Base-by-base conservation (phyloP, 2,329 filamentous ascomycete species). In the Magnaporthiopsis incrustans region DNA sequence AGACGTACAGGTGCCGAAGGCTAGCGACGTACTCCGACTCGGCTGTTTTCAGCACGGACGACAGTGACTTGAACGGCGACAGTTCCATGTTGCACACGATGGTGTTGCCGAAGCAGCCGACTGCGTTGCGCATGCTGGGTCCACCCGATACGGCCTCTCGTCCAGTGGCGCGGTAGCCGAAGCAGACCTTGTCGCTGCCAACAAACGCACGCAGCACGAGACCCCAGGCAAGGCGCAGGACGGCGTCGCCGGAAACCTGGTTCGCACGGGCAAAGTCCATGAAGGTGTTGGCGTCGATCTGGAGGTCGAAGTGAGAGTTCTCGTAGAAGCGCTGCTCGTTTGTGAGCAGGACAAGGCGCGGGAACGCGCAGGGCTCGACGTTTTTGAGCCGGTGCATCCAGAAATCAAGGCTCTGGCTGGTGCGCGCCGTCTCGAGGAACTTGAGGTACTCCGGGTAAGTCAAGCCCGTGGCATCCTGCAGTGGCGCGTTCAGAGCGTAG, bases 171-270 rank as follows among this genome's bases (percentile, higher is more conserved):
- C 79, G 77, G 64, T 77, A 82, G 0, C 85, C 85, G 66, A 88
- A 87, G 53, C 81, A 78, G 10, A 86, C 79, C 14, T 79, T 77
- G 27, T 81, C 76, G 22, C 77, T 77, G 1, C 82, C 82, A 3
- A 82, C 78, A 67, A 85, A 87, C 1, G 79, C 77, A 2, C 83
- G 80, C 0, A 87, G 74, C 0, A 86, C 76, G 26, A 88, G 74
- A 0, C 79, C 82, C 85, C 85, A 88, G 0, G 85, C 84, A n/a
- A 85, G 77, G 30, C 82, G 80, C 4, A 88, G 75, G 4, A 86
- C 74, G 0, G 82, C 79, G 0, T 81, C 77, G 0, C 81, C 72
- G 0, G 79, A 79, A 3, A 84, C 74, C 11, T 74, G 72, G 57
- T 76, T 72, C 6, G 71, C 73, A 10, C 66, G 75, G 59, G 75